Conservation (phyloP, 192 early-diverging fungal species). For the Coemansia sp. region DNA sequence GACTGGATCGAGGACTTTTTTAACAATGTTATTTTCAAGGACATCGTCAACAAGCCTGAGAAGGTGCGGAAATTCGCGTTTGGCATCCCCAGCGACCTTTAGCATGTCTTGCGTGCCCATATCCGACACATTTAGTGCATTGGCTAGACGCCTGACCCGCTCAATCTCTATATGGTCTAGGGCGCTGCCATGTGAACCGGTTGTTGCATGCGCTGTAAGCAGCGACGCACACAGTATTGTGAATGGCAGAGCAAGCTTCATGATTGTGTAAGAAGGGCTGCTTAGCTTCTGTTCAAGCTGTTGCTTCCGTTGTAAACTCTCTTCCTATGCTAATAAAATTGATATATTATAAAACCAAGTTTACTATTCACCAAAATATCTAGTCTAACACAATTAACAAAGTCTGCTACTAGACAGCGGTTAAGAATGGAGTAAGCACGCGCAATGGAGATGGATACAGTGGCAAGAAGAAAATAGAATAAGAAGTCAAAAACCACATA, state of each 20-base stretch:
- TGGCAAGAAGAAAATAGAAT: background rate
- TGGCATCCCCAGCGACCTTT: conserved; percentile 43
- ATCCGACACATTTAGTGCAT: conserved; percentile 50
- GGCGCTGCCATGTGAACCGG: conserved; percentile 9
- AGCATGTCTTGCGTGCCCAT: conserved; percentile 52
- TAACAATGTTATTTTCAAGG: conserved; percentile 42
- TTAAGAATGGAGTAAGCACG: background rate
- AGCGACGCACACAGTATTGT: background rate
- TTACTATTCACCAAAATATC: background rate
- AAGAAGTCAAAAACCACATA: background rate
- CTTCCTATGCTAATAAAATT: background rate
- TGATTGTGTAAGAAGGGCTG: background rate
- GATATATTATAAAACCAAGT: background rate
- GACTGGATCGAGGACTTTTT: conserved; percentile 48
- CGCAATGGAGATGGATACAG: no score
- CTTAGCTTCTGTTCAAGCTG: background rate
- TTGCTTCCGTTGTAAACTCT: background rate
- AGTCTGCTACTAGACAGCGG: background rate
- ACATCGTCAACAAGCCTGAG: conserved; percentile 51
- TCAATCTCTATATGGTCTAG: conserved; percentile 48
- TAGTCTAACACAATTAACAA: background rate
- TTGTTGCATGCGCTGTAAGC: conserved; percentile 6
- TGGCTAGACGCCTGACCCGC: conserved; percentile 45
- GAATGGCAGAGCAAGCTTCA: conserved; percentile 6
- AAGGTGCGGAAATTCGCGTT: conserved; percentile 51